These are phyloP conservation scores for Ampelomyces quisqualis DNA, from an alignment of 2,329 filamentous ascomycete genomes.

Conservation along the genomic window DNA sequence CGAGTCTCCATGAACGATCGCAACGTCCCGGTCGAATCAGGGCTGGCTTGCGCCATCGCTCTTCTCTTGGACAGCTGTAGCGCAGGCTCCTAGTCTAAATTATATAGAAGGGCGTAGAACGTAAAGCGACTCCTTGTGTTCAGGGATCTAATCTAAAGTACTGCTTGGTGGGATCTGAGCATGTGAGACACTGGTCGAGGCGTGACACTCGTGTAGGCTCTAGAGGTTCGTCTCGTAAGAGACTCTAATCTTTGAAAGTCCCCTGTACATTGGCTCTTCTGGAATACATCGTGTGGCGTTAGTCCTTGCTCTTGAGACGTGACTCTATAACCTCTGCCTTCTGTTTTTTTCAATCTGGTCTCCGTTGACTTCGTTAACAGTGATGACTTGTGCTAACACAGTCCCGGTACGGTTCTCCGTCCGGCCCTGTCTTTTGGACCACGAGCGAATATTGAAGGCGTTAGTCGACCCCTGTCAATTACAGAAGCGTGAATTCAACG, in stretches of 20 bases:
- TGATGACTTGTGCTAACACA: constrained; percentile 46
- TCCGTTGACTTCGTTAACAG: constrained; percentile 48
- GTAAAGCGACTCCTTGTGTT: constrained; percentile 27
- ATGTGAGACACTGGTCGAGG: constrained; percentile 36
- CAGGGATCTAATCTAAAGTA: constrained; percentile 30
- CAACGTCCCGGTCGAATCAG: constrained; percentile 9
- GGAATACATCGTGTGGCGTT: too few relatives aligned
- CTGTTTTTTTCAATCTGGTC: constrained; percentile 1
- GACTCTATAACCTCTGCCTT: constrained; percentile 17
- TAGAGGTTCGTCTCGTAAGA: constrained; percentile 57
- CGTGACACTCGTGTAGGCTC: constrained; percentile 51
- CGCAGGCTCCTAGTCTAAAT: constrained; percentile 26
- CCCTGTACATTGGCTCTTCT: constrained; percentile 56
- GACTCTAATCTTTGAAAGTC: constrained; percentile 51
- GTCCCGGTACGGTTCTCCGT: constrained; percentile 54
- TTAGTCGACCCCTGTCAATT: too few relatives aligned
- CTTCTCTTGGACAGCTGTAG: background rate
- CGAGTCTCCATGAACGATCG: constrained; percentile 17
- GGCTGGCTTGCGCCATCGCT: background rate
- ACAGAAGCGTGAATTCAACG: too few relatives aligned
- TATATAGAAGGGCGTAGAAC: constrained; percentile 37
- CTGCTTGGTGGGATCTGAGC: constrained; percentile 19
- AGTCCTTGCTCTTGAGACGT: constrained; percentile 3
- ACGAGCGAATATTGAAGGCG: constrained; percentile 59
- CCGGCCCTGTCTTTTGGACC: constrained; percentile 56